Percentiles rank a stretch among this genome's conserved stretches.
Evolutionary conservation across 176 grass and related monocot genomes (phyloP).

Genomic region (Aegilops bicornis): DNA sequence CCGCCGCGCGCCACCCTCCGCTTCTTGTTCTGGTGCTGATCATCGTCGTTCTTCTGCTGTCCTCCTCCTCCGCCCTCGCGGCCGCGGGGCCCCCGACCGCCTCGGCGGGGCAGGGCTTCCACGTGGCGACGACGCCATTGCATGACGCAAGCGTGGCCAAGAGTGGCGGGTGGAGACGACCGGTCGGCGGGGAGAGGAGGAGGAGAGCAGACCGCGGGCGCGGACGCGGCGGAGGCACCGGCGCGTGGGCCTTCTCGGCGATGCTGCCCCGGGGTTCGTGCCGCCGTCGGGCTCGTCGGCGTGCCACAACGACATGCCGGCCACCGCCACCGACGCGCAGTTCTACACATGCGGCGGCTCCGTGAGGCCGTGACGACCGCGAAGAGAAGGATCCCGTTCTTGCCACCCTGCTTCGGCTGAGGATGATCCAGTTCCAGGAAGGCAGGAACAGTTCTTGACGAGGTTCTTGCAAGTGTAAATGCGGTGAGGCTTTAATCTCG

Average conservation of each 20-base stretch:
- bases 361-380: background rate
- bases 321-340: background rate
- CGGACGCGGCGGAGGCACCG: background rate
- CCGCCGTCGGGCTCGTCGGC: constrained; percentile 54
- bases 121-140: background rate
- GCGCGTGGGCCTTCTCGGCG: constrained; percentile 46
- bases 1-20: background rate
- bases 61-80: background rate
- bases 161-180: background rate
- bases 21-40: background rate
- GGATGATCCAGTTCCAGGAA: background rate
- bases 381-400: too few species aligned
- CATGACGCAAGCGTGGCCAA: background rate
- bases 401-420: background rate
- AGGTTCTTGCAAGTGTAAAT: constrained; percentile 30
- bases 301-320: constrained; percentile 64
- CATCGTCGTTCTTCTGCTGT: constrained; percentile 4
- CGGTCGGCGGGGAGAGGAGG: background rate
- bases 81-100: background rate
- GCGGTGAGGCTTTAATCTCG: constrained; percentile 12
- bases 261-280: constrained; percentile 65
- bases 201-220: background rate
- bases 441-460: background rate
- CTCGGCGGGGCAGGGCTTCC: background rate
- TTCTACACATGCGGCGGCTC: constrained; percentile 27